Conservation (phyloP, 176 grass and related monocot species). For the Cenchrus purpureus region DNA sequence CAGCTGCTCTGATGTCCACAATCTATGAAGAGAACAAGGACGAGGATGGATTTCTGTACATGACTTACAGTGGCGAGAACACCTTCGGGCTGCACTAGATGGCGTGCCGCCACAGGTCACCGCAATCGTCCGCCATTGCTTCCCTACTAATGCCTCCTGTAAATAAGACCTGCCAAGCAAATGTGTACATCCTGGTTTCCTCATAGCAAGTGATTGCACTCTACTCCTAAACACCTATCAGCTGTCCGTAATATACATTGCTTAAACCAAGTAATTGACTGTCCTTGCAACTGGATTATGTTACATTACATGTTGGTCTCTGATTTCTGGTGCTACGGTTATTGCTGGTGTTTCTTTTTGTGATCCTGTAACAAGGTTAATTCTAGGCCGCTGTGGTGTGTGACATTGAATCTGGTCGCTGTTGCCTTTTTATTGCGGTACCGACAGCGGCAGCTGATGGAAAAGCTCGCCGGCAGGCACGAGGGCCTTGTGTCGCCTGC, state of each 20-base stretch:
- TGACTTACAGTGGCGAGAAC: slow-evolving; percentile 97
- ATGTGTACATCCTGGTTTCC: slow-evolving; percentile 52
- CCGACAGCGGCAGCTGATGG: slow-evolving; percentile 18
- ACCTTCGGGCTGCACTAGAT: slow-evolving; percentile 74
- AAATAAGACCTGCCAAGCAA: slow-evolving; percentile 61
- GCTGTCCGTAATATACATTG: background rate
- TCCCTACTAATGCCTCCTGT: slow-evolving; percentile 43
- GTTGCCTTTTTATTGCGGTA: slow-evolving; percentile 29
- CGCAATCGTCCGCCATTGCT: background rate
- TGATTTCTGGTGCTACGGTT: background rate
- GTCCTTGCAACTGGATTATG: background rate
- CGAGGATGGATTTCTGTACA: slow-evolving; percentile 94
- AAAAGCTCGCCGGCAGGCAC: slow-evolving; percentile 33
- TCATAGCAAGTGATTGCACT: background rate
- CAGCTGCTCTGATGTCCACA: slow-evolving; percentile 93
- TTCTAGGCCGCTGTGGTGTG: background rate
- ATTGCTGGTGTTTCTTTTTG: background rate
- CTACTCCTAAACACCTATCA: slow-evolving; percentile 24
- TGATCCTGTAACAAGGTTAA: background rate
- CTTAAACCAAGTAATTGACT: slow-evolving; percentile 29
- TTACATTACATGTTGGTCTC: background rate
- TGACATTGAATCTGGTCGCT: slow-evolving; percentile 30
- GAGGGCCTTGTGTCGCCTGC: slow-evolving; percentile 17
- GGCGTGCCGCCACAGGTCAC: background rate
- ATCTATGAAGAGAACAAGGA: slow-evolving; percentile 98